phyloP scores from a whole-genome alignment of 345 rosid species.

The Lumnitzera littorea region DNA sequence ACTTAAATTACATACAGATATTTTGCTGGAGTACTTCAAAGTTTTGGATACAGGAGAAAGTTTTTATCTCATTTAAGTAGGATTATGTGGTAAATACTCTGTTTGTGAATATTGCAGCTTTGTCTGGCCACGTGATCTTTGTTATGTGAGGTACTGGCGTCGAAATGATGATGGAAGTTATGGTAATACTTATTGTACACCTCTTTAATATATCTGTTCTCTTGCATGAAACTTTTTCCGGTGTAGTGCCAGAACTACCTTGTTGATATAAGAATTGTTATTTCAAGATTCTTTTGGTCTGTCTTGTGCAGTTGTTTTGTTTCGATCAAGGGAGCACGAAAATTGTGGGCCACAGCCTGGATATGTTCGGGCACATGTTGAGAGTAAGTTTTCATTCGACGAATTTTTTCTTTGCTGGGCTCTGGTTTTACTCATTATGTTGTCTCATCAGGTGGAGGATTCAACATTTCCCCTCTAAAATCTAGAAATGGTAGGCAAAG shows the following conservation, averaged over 20 bases:
- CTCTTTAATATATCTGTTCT: neutral
- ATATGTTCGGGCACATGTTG: constrained; percentile 90
- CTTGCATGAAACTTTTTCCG: neutral
- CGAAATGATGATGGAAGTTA: constrained; percentile 98
- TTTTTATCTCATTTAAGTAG: neutral
- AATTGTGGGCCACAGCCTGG: constrained; percentile 93
- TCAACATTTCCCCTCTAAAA: constrained; percentile 82
- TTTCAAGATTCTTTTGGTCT: constrained; percentile 9
- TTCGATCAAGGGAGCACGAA: constrained; percentile 96
- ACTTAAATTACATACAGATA: no score
- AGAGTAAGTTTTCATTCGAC: constrained; percentile 49
- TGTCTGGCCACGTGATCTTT: constrained; percentile 99
- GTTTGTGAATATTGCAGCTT: constrained; percentile 42
- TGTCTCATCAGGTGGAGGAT: constrained; percentile 84
- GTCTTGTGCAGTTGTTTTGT: constrained; percentile 71
- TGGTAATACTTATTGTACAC: constrained; percentile 33
- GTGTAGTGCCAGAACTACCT: neutral
- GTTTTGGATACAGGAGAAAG: no score
- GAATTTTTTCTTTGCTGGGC: neutral
- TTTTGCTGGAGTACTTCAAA: no score
- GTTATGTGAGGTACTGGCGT: constrained; percentile 98
- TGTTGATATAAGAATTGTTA: neutral
- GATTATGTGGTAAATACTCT: neutral
- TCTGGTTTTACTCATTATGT: constrained; percentile 9
- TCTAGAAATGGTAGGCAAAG: constrained; percentile 79